Base-by-base conservation (phyloP, 139 green algal genomes). In the Zygnema cylindricum region DNA sequence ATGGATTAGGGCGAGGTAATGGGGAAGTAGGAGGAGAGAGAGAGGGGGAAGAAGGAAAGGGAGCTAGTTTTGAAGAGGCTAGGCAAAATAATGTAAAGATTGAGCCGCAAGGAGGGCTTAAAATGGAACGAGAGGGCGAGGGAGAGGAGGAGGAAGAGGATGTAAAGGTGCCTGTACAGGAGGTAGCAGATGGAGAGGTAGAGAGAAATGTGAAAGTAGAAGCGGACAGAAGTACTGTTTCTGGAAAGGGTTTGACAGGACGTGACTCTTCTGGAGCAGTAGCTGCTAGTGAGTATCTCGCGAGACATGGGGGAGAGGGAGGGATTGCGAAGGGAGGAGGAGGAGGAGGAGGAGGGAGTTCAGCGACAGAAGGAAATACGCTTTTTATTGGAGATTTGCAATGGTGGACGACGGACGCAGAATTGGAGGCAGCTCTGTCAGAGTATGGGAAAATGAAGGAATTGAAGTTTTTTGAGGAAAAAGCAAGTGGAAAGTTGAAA, bases 371-470 rank as follows among this genome's bases (percentile, higher is more conserved):
- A 39, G 43, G 43, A 23, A 91, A 43, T 69, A 42, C 41, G 16
- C 87, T 98, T 1, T 98, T 96, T 85, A 82, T 98, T 1, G 92
- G 92, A 54, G 96, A 97, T 71, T 91, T 98, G 82, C 92, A 96
- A 32, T 98, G 96, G 96, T 98, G 96, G 96, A 98, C 96, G 0
- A 98, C 95, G 1, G 96, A 98, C 84, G 94, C 88, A 1, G 94
- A 98, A n/a, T 71, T 98, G n/a, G 96, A 98, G 92, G 43, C 77
- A 25, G 82, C 92, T 16, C 95, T 89, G 43, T 82, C 84, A 0
- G 81, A 93, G 54, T 96, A 95, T 69, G 96, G 96, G 2, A 33
- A 35, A 1, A 82, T 98, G 21, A 43, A 69, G 39, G 55, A 77
- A 32, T 43, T 98, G 41, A 87, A 93, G 35, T 97, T 98, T 86